Conservation (phyloP, 352 stramenopile species). For the Phytophthora cryptogea region DNA sequence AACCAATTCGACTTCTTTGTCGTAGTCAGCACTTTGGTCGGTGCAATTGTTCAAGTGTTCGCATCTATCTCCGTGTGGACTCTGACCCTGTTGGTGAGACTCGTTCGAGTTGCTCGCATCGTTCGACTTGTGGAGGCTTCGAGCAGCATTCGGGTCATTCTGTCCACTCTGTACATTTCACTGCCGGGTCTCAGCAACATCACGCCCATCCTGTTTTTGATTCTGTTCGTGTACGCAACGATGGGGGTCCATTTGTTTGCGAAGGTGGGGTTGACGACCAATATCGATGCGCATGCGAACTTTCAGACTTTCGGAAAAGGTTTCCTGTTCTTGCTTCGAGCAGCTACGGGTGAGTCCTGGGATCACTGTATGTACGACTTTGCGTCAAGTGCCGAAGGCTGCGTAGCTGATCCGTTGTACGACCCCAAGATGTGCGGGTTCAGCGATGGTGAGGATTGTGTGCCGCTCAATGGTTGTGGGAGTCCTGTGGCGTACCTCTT, state of each 20-base stretch:
- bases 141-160: constrained; percentile 80
- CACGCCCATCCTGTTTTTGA: constrained; percentile 84
- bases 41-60: constrained; percentile 50
- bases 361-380: constrained; percentile 91
- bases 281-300: constrained; percentile 91
- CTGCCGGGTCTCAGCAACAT: constrained; percentile 90
- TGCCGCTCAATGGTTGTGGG: constrained; percentile 76
- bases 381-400: constrained; percentile 32
- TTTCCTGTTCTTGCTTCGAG: constrained; percentile 90
- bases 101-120: constrained; percentile 88
- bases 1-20: constrained; percentile 90
- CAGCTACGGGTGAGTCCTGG: constrained; percentile 93
- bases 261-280: constrained; percentile 65
- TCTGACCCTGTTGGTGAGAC: constrained; percentile 80
- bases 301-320: constrained; percentile 91
- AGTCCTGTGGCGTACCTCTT: constrained; percentile 60
- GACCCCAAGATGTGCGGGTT: constrained; percentile 66
- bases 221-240: constrained; percentile 93
- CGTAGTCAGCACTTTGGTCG: constrained; percentile 51
- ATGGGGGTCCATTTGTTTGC: constrained; percentile 92
- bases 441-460: constrained; percentile 51
- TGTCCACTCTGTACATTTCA: constrained; percentile 87
- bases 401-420: constrained; percentile 50
- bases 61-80: constrained; percentile 50
- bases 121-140: constrained; percentile 79